Evolutionary conservation across 2,329 filamentous ascomycete genomes (phyloP).

Genomic region (Trichoderma citrinoviride): DNA sequence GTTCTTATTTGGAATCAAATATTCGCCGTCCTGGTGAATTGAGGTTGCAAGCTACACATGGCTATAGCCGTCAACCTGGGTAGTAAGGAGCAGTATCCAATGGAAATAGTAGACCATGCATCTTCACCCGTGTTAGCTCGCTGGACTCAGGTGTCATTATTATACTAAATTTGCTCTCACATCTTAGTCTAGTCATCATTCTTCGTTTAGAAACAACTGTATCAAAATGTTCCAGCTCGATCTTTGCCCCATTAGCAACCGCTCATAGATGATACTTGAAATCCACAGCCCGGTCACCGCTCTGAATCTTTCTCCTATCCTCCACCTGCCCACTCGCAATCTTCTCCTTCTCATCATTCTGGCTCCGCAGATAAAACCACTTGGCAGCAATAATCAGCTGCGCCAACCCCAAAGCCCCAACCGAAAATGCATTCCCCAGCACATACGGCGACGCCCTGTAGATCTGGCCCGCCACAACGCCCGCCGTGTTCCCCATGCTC

Average conservation of each 20-base stretch:
- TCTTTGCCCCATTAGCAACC: background rate
- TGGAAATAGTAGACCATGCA: no score
- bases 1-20: background rate
- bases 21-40: no score
- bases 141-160: no score
- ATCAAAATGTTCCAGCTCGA: no score
- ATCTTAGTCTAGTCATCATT: no score
- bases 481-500: constrained; percentile 46
- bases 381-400: constrained; percentile 39
- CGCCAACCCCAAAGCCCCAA: constrained; percentile 32
- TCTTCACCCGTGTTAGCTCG: no score
- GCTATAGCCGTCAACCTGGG: no score
- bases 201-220: no score
- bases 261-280: constrained; percentile 45
- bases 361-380: constrained; percentile 42
- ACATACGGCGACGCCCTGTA: constrained; percentile 36
- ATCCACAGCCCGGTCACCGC: constrained; percentile 47
- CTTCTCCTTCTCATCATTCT: constrained; percentile 42
- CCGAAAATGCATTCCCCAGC: constrained; percentile 31
- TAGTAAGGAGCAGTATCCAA: no score
- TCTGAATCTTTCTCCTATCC: constrained; percentile 45
- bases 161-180: no score
- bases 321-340: constrained; percentile 41
- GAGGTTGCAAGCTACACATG: no score
- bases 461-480: constrained; percentile 43